phyloP scores from a whole-genome alignment of 208 protist species.

The Crithidia fasciculata region DNA sequence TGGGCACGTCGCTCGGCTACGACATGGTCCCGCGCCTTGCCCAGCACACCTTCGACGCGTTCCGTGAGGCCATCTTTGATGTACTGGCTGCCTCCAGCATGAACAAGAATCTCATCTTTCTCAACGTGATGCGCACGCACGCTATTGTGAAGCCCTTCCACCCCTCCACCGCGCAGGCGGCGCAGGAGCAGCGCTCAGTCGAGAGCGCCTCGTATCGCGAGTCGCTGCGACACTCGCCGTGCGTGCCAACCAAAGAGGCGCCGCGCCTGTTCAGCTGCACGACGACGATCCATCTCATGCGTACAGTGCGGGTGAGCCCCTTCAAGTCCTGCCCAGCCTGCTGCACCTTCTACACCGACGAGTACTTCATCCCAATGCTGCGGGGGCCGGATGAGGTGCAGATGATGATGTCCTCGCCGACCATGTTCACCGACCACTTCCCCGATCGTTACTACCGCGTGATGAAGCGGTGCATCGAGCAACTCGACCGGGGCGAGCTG shows the following conservation, averaged over 20 bases:
- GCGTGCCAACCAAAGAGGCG: conserved; percentile 18
- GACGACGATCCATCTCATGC: conserved; percentile 74
- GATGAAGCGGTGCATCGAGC: conserved; percentile 40
- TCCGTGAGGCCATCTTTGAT: conserved; percentile 82
- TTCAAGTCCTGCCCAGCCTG: conserved; percentile 13
- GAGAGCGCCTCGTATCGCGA: conserved; percentile 53
- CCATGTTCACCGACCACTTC: conserved; percentile 89
- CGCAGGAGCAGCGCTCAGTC: conserved; percentile 3
- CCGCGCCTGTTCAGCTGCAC: conserved; percentile 65
- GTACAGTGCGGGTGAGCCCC: conserved; percentile 49
- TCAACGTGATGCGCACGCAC: conserved; percentile 47
- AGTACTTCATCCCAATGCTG: conserved; percentile 71
- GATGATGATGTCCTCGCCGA: conserved; percentile 64
- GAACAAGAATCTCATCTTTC: conserved; percentile 72
- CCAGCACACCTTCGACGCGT: conserved; percentile 77
- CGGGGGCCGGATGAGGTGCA: conserved; percentile 66
- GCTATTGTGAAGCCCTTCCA: conserved; percentile 35
- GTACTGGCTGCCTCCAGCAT: conserved; percentile 54
- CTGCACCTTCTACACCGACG: conserved; percentile 43
- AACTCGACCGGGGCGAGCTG: conserved; percentile 65
- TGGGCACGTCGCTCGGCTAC: conserved; percentile 74
- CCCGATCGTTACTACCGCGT: conserved; percentile 77
- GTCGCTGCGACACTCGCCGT: conserved; percentile 31
- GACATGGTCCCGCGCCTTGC: conserved; percentile 85
- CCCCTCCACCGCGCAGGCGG: conserved; percentile 17